Percentiles rank a stretch among this genome's conserved stretches.
These are phyloP conservation scores for Pisolithus microcarpus DNA, from an alignment of 768 basidiomycete species.

Conservation along the genomic window DNA sequence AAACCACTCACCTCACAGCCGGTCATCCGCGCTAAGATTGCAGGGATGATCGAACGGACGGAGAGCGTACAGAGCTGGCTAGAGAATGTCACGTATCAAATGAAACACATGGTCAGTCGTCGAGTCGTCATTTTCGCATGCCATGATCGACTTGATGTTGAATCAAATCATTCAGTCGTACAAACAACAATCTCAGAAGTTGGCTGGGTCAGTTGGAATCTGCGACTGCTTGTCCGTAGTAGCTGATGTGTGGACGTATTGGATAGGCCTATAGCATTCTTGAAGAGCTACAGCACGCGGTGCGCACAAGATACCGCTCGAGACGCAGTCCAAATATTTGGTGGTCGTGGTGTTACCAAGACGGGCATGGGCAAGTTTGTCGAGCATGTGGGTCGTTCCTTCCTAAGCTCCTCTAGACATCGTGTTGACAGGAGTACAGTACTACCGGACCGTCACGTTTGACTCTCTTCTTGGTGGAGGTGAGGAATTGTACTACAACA, in stretches of 20 bases:
- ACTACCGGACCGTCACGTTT: slow-evolving; percentile 26
- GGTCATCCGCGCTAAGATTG: slow-evolving; percentile 83
- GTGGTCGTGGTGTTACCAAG: slow-evolving; percentile 78
- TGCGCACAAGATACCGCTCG: slow-evolving; percentile 73
- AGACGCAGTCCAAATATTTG: slow-evolving; percentile 76
- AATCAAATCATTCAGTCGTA: slow-evolving; percentile 38
- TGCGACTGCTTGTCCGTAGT: background rate
- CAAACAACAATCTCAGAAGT: slow-evolving; percentile 60
- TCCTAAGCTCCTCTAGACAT: slow-evolving; percentile 9
- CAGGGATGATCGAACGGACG: slow-evolving; percentile 79
- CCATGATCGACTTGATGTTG: slow-evolving; percentile 1
- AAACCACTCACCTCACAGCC: slow-evolving; percentile 79
- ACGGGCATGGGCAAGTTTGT: slow-evolving; percentile 60
- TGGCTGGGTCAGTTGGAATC: slow-evolving; percentile 55
- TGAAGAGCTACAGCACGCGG: slow-evolving; percentile 74
- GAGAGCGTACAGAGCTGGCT: slow-evolving; percentile 83
- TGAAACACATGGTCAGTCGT: slow-evolving; percentile 64
- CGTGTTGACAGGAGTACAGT: slow-evolving; percentile 7
- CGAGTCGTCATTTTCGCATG: background rate
- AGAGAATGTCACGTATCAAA: slow-evolving; percentile 81
- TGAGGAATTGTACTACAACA: slow-evolving; percentile 13
- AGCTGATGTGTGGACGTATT: background rate
- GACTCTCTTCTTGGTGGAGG: slow-evolving; percentile 61
- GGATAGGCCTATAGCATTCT: slow-evolving; percentile 61
- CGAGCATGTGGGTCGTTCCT: slow-evolving; percentile 39